These are phyloP conservation scores for Rubia tinctorum DNA, from an alignment of 305 asterid species.

Conservation along the genomic window DNA sequence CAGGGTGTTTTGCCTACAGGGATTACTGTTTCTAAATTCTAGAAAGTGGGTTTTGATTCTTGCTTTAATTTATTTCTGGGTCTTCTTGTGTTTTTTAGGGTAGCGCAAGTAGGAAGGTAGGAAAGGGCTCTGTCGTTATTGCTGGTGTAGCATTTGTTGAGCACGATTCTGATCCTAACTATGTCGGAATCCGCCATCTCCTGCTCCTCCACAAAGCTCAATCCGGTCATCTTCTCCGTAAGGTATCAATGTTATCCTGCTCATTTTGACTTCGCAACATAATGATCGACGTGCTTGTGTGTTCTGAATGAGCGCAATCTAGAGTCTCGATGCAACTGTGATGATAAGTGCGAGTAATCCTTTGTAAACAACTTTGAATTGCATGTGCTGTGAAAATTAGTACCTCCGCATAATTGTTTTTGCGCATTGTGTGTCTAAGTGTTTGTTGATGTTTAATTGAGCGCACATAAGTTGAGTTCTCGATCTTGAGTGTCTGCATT, in stretches of 20 bases:
- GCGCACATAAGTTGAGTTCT: too few species aligned
- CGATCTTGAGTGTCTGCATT: too few species aligned
- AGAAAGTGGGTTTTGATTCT: too few species aligned
- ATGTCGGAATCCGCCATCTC: conserved; percentile 85
- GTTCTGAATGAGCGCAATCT: neutral
- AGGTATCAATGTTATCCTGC: conserved; percentile 38
- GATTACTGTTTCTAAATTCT: too few species aligned
- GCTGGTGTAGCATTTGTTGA: conserved; percentile 90
- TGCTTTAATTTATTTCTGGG: too few species aligned
- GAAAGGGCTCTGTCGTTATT: too few species aligned
- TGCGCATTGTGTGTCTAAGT: too few species aligned
- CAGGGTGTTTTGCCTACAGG: too few species aligned
- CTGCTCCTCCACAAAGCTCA: conserved; percentile 82
- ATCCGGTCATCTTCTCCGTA: conserved; percentile 66
- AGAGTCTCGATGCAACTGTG: neutral
- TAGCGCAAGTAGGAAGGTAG: too few species aligned
- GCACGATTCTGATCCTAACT: conserved; percentile 73
- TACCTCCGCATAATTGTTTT: too few species aligned
- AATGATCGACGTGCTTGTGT: neutral
- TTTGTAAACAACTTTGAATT: neutral
- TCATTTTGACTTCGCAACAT: neutral
- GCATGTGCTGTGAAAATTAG: neutral
- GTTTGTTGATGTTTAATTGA: too few species aligned
- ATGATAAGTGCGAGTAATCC: neutral
- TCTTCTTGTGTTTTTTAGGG: too few species aligned